These are phyloP conservation scores for Backusella liffmaniae DNA, from an alignment of 192 early-diverging fungal species.

Conservation along the genomic window DNA sequence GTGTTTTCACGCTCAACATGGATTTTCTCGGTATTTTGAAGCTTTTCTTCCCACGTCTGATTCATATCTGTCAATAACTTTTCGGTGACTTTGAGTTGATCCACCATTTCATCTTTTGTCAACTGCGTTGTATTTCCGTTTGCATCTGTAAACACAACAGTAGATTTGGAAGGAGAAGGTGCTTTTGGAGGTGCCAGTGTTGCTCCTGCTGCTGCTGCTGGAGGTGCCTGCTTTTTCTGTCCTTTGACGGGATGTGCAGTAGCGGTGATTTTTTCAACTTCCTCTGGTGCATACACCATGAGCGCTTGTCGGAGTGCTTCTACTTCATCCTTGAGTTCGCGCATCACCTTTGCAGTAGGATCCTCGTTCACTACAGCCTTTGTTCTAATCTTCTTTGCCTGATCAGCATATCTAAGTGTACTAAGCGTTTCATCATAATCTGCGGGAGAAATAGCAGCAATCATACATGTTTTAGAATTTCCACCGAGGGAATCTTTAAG, in stretches of 20 bases:
- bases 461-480: conserved; percentile 81
- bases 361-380: conserved; percentile 92
- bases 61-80: conserved; percentile 86
- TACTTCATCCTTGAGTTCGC: conserved; percentile 83
- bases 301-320: conserved; percentile 61
- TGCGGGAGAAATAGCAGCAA: conserved; percentile 77
- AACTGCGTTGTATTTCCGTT: conserved; percentile 40
- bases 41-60: conserved; percentile 82
- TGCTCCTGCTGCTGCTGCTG: background rate
- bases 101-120: conserved; percentile 59
- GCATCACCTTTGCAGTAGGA: conserved; percentile 71
- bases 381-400: conserved; percentile 90
- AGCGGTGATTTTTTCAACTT: conserved; percentile 26
- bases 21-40: conserved; percentile 67
- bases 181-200: background rate
- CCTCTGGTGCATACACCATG: conserved; percentile 34
- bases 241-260: background rate
- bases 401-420: conserved; percentile 88
- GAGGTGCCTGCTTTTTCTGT: background rate
- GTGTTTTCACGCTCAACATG: conserved; percentile 71
- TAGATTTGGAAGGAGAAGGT: conserved; percentile 6
- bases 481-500: conserved; percentile 83
- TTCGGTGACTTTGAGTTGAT: conserved; percentile 80
- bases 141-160: conserved; percentile 42
- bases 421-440: conserved; percentile 76